These are phyloP conservation scores for Antitrichia curtipendula DNA, from an alignment of 225 moss, liverwort and hornwort genomes.

Conservation along the genomic window DNA sequence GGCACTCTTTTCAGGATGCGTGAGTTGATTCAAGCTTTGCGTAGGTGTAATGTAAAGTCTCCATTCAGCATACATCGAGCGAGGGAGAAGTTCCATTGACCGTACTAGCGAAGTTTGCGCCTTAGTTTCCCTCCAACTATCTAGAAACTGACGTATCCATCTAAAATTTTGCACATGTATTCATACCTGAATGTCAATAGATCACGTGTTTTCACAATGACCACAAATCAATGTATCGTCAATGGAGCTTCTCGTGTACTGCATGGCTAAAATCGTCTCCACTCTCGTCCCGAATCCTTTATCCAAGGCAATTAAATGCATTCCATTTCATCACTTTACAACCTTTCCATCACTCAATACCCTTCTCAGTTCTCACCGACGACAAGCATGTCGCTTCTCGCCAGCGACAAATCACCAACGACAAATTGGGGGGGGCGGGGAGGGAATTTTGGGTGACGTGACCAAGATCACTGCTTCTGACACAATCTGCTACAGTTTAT, in stretches of 20 bases:
- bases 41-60: neutral
- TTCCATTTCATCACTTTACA: neutral
- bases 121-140: neutral
- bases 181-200: neutral
- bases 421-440: too few species aligned
- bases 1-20: neutral
- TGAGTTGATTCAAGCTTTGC: neutral
- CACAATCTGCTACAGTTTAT: neutral
- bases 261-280: neutral
- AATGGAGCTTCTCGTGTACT: neutral
- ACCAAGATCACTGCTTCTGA: neutral
- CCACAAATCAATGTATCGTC: neutral
- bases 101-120: neutral
- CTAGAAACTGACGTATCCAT: neutral
- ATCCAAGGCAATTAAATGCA: neutral
- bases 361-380: neutral
- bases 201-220: neutral
- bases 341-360: neutral
- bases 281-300: neutral
- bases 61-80: neutral
- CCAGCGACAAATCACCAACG: neutral
- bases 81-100: neutral
- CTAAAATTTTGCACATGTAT: neutral
- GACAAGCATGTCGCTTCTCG: neutral
- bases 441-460: neutral